Conservation (phyloP, 345 rosid genomes). For the Salix brachista region DNA sequence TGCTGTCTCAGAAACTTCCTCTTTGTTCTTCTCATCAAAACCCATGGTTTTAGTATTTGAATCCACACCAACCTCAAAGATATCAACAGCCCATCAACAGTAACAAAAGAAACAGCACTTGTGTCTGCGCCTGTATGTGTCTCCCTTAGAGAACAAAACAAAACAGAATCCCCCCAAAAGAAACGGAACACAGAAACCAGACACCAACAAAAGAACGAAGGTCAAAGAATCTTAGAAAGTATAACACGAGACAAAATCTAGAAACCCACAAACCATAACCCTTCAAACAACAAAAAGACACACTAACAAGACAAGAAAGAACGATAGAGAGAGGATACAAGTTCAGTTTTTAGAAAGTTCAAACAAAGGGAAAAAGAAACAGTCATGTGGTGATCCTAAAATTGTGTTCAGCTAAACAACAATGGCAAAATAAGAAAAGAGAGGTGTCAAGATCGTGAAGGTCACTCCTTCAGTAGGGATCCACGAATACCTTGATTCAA, state of each 20-base stretch:
- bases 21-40: constrained; percentile 30
- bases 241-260: constrained; percentile 1
- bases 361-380: constrained; percentile 40
- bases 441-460: constrained; percentile 38
- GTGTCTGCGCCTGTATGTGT: not conserved
- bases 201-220: not conserved
- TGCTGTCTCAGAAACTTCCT: constrained; percentile 23
- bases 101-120: not conserved
- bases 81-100: constrained; percentile 38
- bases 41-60: constrained; percentile 41
- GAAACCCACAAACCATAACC: constrained; percentile 22
- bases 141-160: not conserved
- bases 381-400: constrained; percentile 80
- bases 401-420: constrained; percentile 1
- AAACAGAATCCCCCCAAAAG: not conserved
- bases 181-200: not conserved
- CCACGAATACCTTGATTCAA: constrained; percentile 34
- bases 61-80: constrained; percentile 36
- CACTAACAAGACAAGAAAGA: constrained; percentile 21
- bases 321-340: constrained; percentile 13
- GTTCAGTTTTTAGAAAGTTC: constrained; percentile 24
- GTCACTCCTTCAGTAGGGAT: constrained; percentile 26
- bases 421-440: constrained; percentile 1
- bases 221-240: constrained; percentile 16
- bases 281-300: constrained; percentile 24